Base-by-base conservation (phyloP, 305 asterid genomes). In the Plantago coronopus region DNA sequence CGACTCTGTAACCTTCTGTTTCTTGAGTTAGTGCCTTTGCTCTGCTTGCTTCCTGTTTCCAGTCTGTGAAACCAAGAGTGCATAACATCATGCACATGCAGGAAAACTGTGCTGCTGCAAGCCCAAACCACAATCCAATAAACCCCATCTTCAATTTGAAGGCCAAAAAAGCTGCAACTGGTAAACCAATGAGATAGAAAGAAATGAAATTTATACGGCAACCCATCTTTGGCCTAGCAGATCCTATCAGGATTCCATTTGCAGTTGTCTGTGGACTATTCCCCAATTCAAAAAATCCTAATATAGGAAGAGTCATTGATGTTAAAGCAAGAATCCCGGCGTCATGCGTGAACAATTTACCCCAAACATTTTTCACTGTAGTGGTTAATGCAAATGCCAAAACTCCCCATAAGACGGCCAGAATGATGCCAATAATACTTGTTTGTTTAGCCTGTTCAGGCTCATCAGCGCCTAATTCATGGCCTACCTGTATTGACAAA, bases 111-210 rank as follows among this genome's bases (percentile, higher is more conserved):
- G 88, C 93, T 57, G 83, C 84, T 12, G 73, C 84, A 53, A 84
- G 79, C 63, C 88, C 88, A 20, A 71, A 51, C 83, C 85, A 84
- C 62, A 81, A 63, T 43, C 88, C 93, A 44, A 59, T 27, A 53
- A 84, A 78, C 12, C 85, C 86, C 75, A 81, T 70, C 54, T 74
- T 61, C 37, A 70, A 65, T 67, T 64, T 69, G 79, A 81, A 84
- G 56, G 78, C 77, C 65, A 79, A 60, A 42, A 74, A 20, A 48
- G 66, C 76, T 55, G 85, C 83, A 61, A 74, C 65, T 31, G 85
- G 87, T 71, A 84, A 71, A 53, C 85, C 89, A 27, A 84, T 63
- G 12, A 80, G 70, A 58, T 84, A 84, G 74, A 84, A 81, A 15
- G 86, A 72, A 57, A 69, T 57, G 14, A 81, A 75, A 70, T 78